phyloP scores from a whole-genome alignment of 1,284 basidiomycete species.

The Ustilago crameri region DNA sequence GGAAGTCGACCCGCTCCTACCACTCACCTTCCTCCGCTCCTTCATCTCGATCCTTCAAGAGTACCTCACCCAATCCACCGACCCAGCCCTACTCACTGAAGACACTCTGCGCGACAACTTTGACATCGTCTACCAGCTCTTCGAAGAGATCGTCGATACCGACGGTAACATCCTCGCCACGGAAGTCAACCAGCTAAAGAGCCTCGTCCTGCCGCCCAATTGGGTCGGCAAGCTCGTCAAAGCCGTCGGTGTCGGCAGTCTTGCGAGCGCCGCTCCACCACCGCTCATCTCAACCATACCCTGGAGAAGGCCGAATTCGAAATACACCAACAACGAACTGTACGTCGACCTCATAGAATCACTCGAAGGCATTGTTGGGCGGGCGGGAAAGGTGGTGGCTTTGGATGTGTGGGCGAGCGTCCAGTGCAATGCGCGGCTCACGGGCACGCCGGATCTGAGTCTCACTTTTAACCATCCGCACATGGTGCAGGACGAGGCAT shows the following conservation, averaged over 20 bases:
- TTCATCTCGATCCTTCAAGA: slow-evolving; percentile 75
- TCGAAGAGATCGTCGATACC: slow-evolving; percentile 65
- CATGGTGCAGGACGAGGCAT: slow-evolving; percentile 80
- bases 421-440: slow-evolving; percentile 52
- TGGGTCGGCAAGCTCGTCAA: slow-evolving; percentile 61
- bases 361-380: slow-evolving; percentile 45
- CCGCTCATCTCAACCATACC: slow-evolving; percentile 59
- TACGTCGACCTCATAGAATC: slow-evolving; percentile 60
- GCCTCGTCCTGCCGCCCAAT: slow-evolving; percentile 61
- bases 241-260: slow-evolving; percentile 51
- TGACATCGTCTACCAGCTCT: slow-evolving; percentile 63
- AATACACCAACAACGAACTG: slow-evolving; percentile 62
- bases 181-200: slow-evolving; percentile 60
- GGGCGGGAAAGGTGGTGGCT: slow-evolving; percentile 70
- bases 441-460: slow-evolving; percentile 68
- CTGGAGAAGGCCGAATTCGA: slow-evolving; percentile 61
- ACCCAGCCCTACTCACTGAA: slow-evolving; percentile 54
- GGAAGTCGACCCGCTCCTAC: slow-evolving; percentile 87
- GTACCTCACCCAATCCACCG: slow-evolving; percentile 54
- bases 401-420: slow-evolving; percentile 50
- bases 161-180: slow-evolving; percentile 64
- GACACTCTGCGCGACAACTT: slow-evolving; percentile 62
- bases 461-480: slow-evolving; percentile 70
- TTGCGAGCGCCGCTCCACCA: slow-evolving; percentile 71
- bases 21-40: slow-evolving; percentile 85